Evolutionary conservation across 495 filamentous ascomycete species (phyloP), one percentile per base, ranked within the genome.

Genomic region (Alectoria sarmentosa): DNA sequence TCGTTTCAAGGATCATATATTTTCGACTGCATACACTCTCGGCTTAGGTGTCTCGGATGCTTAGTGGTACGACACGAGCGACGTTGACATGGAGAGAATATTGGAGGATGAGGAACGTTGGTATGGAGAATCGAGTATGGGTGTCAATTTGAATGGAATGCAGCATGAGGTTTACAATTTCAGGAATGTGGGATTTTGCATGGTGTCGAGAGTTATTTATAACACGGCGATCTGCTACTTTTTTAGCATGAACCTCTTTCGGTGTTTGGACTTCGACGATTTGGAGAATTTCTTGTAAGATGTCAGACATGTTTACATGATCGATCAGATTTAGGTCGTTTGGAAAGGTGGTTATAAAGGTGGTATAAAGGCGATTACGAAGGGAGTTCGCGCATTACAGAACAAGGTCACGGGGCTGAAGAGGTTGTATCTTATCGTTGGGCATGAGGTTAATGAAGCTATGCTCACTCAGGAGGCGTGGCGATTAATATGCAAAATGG

Each of bases 21-120:
- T 48, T 48, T 48, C 44, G 44, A 48, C 44, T 48, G n/a, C n/a
- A 26, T 48, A 48, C 44, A 9, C 44, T 48, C 44, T 48, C 44
- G n/a, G 44, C 44, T n/a, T 9, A 26, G 44, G 44, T 48, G 1
- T 48, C 0, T n/a, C 7, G 44, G n/a, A 48, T 48, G 8, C 44
- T 9, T 6, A 48, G 26, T 48, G n/a, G 44, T 9, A 48, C 8
- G n/a, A 48, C 10, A 48, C 7, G 44, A 48, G 7, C 8, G 44
- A 48, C 7, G n/a, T n/a, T 9, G n/a, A 48, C n/a, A 9, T 48
- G 44, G n/a, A 48, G n/a, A 9, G n/a, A 48, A 48, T 48, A 9
- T 26, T 48, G n/a, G 13, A 48, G 44, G n/a, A 48, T n/a, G 44
- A 48, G 44, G 44, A 48, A 9, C 7, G 44, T 26, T 13, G 44